Conservation (phyloP, 768 basidiomycete species). For the Gymnopilus dilepis region DNA sequence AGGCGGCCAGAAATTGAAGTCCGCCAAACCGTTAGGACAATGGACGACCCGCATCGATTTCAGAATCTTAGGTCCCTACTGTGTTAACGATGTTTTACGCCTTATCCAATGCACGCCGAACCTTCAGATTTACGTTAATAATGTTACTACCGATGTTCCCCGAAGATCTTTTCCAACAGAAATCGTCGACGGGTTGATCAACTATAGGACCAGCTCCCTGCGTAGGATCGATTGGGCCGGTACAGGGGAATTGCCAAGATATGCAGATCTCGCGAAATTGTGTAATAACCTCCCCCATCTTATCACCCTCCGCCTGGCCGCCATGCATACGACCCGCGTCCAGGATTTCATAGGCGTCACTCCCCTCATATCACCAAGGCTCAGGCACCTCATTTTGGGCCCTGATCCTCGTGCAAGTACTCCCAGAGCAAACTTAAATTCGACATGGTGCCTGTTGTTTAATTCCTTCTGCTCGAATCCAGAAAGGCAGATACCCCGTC, state of each 20-base stretch:
- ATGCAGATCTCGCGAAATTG: slow-evolving; percentile 44
- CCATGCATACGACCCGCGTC: slow-evolving; percentile 41
- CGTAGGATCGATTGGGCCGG: slow-evolving; percentile 51
- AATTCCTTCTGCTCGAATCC: slow-evolving; percentile 36
- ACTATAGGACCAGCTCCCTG: slow-evolving; percentile 38
- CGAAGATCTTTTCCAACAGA: slow-evolving; percentile 33
- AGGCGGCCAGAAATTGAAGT: too few relatives aligned
- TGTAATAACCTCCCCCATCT: slow-evolving; percentile 39
- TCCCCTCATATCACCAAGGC: slow-evolving; percentile 37
- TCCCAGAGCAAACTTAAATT: slow-evolving; percentile 23
- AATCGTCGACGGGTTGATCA: slow-evolving; percentile 39
- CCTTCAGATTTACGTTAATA: slow-evolving; percentile 47
- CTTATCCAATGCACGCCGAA: slow-evolving; percentile 49
- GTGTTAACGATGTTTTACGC: slow-evolving; percentile 35
- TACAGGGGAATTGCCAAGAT: slow-evolving; percentile 46
- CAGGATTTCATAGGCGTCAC: slow-evolving; percentile 25
- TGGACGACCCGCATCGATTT: slow-evolving; percentile 48
- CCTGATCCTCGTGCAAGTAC: slow-evolving; percentile 33
- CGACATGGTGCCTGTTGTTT: slow-evolving; percentile 46
- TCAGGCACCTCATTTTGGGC: slow-evolving; percentile 48
- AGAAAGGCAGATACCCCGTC: slow-evolving; percentile 40
- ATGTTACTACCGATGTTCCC: slow-evolving; percentile 32
- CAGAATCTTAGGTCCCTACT: slow-evolving; percentile 38
- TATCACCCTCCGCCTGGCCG: slow-evolving; percentile 44
- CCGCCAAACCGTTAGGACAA: slow-evolving; percentile 39